A percentile compares a stretch with the other conserved stretches of the same genome.
Conservation (phyloP, 805 yeast genomes). For the Metschnikowia similis region DNA sequence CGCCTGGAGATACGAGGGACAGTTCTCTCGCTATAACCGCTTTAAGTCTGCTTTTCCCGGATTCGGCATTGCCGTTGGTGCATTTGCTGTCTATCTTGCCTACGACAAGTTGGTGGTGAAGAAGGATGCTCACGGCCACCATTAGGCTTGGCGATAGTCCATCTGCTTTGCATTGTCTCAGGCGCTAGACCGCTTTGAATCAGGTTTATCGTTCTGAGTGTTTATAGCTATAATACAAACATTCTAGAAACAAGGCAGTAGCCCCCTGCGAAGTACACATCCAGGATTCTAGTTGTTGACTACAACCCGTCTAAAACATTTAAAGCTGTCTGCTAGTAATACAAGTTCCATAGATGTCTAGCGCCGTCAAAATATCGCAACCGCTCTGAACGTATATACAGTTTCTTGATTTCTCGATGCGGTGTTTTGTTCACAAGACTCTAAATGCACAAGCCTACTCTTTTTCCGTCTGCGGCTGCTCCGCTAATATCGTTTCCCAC, state of each 20-base stretch:
- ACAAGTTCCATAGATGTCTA: no score
- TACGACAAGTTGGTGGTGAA: slow-evolving; percentile 52
- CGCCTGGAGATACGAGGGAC: slow-evolving; percentile 88
- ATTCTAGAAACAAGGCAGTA: neutral
- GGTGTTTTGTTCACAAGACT: neutral
- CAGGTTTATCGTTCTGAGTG: neutral
- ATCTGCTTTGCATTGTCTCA: neutral
- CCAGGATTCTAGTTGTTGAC: no score
- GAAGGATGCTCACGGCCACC: slow-evolving; percentile 27
- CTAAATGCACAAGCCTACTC: slow-evolving; percentile 9
- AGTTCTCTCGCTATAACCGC: slow-evolving; percentile 66
- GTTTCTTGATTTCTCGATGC: neutral
- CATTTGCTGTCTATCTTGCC: slow-evolving; percentile 60
- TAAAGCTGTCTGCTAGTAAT: no score
- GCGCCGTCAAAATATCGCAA: no score
- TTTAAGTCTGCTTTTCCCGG: slow-evolving; percentile 77
- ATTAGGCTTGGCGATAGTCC: slow-evolving; percentile 2
- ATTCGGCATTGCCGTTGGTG: slow-evolving; percentile 70
- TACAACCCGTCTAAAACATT: no score
- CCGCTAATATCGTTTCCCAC: slow-evolving; percentile 20
- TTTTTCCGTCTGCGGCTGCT: slow-evolving; percentile 13
- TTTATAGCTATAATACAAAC: slow-evolving; percentile 2
- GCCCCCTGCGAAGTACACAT: no score
- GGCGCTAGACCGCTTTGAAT: neutral
- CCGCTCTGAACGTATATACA: no score